A percentile compares a stretch with the other conserved stretches of the same genome.
These are phyloP conservation scores for Beverwykella pulmonaria DNA, from an alignment of 495 filamentous ascomycete species.

Conservation along the genomic window DNA sequence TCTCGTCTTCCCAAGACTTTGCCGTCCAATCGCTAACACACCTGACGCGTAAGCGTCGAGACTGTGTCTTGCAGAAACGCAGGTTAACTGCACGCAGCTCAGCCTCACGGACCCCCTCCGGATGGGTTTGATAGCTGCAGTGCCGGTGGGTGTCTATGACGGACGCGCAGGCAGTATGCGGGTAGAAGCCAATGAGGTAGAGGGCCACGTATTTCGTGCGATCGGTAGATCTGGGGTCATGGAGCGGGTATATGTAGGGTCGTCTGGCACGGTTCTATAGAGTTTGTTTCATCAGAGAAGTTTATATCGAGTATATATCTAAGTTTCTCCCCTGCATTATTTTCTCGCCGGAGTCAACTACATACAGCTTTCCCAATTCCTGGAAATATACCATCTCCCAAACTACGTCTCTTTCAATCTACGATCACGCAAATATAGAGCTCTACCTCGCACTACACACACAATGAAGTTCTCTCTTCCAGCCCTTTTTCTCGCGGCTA, in stretches of 20 bases:
- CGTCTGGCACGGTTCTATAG: not conserved
- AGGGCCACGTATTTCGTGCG: slow-evolving; percentile 25
- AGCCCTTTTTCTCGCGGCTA: not conserved
- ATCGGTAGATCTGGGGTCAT: not conserved
- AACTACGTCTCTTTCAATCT: too few relatives aligned
- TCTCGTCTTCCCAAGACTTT: not conserved
- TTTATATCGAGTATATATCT: not conserved
- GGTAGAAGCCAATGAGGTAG: slow-evolving; percentile 14
- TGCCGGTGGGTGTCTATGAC: slow-evolving; percentile 20
- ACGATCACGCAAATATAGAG: not conserved
- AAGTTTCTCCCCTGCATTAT: too few relatives aligned
- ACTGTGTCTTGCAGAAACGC: not conserved
- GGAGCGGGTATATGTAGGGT: not conserved
- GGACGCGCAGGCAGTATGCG: not conserved
- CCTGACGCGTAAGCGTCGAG: slow-evolving; percentile 22
- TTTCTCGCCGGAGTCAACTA: too few relatives aligned
- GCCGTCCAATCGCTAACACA: not conserved
- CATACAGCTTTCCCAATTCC: too few relatives aligned
- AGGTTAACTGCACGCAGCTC: not conserved
- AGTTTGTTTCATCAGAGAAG: not conserved
- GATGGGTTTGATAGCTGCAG: slow-evolving; percentile 1
- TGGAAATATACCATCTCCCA: too few relatives aligned
- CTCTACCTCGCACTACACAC: not conserved
- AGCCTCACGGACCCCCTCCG: slow-evolving; percentile 34
- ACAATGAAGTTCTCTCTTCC: slow-evolving; percentile 8